Evolutionary conservation across 2,329 filamentous ascomycete species (phyloP).

Genomic region (Keithomyces neogunnii): DNA sequence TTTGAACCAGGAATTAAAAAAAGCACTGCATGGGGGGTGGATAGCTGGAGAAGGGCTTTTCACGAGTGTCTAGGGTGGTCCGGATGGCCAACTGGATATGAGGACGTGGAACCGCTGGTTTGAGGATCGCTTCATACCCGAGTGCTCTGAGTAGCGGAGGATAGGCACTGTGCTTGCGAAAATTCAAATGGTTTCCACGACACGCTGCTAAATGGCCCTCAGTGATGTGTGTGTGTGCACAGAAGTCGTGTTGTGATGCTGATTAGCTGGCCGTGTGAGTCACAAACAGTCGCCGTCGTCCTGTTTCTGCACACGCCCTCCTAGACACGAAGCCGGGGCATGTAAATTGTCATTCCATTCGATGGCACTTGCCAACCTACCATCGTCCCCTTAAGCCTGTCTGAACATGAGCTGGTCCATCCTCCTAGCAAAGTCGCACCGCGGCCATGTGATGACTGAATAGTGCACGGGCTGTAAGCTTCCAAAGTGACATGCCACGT

Average conservation of each 20-base stretch:
- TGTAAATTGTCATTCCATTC: neutral
- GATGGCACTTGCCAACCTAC: no score
- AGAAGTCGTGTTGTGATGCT: neutral
- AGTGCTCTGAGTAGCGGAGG: conserved; percentile 39
- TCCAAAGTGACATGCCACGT: no score
- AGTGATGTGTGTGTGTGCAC: neutral
- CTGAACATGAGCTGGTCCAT: no score
- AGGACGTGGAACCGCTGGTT: conserved; percentile 55
- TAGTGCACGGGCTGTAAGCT: no score
- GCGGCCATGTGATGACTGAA: no score
- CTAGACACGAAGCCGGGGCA: no score
- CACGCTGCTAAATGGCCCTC: conserved; percentile 2
- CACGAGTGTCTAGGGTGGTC: conserved; percentile 42
- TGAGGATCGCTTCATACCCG: conserved; percentile 56
- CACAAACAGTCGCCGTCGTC: neutral
- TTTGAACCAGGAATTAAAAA: conserved; percentile 30
- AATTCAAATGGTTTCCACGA: conserved; percentile 49
- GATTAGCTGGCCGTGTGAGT: neutral
- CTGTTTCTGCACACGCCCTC: no score
- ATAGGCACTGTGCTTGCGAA: conserved; percentile 48
- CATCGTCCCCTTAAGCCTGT: no score
- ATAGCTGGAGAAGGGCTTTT: conserved; percentile 50
- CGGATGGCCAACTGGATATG: conserved; percentile 33
- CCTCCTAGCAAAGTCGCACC: no score
- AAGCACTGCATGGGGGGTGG: conserved; percentile 45